Percentiles rank a stretch among this genome's conserved stretches.
Evolutionary conservation across 176 grass and related monocot species (phyloP).

Genomic region (Juncus inflexus): DNA sequence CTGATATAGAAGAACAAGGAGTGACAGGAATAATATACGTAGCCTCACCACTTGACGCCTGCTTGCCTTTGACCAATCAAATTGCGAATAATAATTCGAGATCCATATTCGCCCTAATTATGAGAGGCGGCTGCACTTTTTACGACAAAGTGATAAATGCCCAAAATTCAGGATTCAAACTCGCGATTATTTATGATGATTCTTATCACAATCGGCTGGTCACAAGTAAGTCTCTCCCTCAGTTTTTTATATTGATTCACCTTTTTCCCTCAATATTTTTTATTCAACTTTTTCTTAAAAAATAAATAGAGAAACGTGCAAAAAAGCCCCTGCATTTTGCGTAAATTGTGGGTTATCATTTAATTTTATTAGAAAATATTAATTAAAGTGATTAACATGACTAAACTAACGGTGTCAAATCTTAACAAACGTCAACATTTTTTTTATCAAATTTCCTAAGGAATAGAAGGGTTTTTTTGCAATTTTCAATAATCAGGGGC

Average conservation of each 20-base stretch:
- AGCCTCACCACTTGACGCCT: constrained; percentile 65
- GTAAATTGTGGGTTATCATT: too few relatives aligned
- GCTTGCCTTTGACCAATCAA: constrained; percentile 48
- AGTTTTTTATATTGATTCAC: constrained; percentile 15
- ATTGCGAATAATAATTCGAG: constrained; percentile 23
- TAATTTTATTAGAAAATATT: too few relatives aligned
- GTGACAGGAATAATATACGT: constrained; percentile 51
- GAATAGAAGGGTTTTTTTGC: too few relatives aligned
- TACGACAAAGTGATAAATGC: constrained; percentile 76
- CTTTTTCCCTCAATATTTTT: too few relatives aligned
- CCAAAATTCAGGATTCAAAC: constrained; percentile 70
- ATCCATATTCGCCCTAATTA: constrained; percentile 67
- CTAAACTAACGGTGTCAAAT: too few relatives aligned
- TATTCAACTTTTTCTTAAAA: too few relatives aligned
- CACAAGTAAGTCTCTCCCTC: constrained; percentile 61
- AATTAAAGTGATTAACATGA: too few relatives aligned
- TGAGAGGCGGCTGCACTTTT: constrained; percentile 80
- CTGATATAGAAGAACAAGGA: constrained; percentile 55
- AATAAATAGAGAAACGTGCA: too few relatives aligned
- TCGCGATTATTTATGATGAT: constrained; percentile 72
- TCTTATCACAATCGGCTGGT: constrained; percentile 44
- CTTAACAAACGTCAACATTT: too few relatives aligned
- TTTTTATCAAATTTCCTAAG: too few relatives aligned
- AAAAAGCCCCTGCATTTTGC: too few relatives aligned
- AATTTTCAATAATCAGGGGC: too few relatives aligned